phyloP scores from a whole-genome alignment of 169 alveolate species.

The Plasmodium knowlesi region DNA sequence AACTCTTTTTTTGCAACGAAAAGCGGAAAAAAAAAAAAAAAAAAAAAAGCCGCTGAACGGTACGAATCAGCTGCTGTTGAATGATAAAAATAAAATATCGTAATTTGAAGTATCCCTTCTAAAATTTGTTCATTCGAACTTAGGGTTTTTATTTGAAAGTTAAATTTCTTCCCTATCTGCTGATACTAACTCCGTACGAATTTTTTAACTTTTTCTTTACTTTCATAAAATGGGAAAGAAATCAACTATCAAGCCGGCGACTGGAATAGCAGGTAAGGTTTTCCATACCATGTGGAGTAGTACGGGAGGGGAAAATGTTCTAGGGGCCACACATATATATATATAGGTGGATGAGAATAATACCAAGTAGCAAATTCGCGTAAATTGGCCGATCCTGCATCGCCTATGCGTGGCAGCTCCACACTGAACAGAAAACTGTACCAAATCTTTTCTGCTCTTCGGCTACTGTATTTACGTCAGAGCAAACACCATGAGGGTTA shows the following conservation, averaged over 20 bases:
- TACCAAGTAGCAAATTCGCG: neutral
- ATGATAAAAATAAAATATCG: neutral
- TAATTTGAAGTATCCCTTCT: neutral
- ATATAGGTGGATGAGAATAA: neutral
- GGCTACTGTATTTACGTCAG: neutral
- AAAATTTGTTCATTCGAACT: neutral
- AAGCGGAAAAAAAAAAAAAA: neutral
- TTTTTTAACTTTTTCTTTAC: slow-evolving; percentile 1
- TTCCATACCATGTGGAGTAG: neutral
- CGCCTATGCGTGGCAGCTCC: neutral
- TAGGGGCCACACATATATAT: neutral
- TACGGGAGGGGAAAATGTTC: neutral
- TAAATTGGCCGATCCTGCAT: neutral
- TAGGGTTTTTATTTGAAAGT: neutral
- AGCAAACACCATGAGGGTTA: neutral
- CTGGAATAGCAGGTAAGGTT: slow-evolving; percentile 75
- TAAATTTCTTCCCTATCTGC: neutral
- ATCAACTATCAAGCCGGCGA: slow-evolving; percentile 55
- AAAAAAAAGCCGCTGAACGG: neutral
- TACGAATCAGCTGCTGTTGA: neutral
- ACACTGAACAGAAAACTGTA: neutral
- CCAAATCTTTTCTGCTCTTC: neutral
- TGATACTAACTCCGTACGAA: neutral
- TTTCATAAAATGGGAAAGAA: slow-evolving; percentile 61
- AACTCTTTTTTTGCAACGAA: neutral